Evolutionary conservation across 305 asterid genomes (phyloP).

Genomic region (Nicotiana rustica): DNA sequence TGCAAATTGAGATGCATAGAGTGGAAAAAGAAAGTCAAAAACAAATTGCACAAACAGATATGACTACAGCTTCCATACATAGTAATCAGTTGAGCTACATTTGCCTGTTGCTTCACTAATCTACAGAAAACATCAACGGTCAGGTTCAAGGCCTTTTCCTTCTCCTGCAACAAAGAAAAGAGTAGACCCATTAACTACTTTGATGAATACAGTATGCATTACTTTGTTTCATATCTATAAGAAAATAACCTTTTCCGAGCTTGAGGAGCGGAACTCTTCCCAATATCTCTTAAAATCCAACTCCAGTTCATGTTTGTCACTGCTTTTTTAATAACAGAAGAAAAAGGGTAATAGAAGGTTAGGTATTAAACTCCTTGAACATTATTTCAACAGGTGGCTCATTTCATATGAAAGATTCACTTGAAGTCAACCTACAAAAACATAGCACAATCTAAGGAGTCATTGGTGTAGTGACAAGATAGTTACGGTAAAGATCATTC

Average conservation of each 20-base stretch:
- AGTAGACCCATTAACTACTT: conserved; percentile 39
- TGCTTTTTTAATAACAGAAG: conserved; percentile 45
- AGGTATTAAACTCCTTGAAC: conserved; percentile 31
- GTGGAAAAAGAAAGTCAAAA: conserved; percentile 12
- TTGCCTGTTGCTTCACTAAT: conserved; percentile 85
- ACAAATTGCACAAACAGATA: conserved; percentile 22
- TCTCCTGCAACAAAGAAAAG: conserved; percentile 74
- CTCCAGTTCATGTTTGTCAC: conserved; percentile 83
- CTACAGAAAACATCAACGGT: conserved; percentile 94
- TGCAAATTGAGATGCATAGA: conserved; percentile 16
- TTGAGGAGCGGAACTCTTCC: conserved; percentile 90
- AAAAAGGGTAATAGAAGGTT: conserved; percentile 17
- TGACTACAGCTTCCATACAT: conserved; percentile 58
- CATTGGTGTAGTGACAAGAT: neutral
- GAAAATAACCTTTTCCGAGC: conserved; percentile 72
- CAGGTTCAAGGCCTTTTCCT: conserved; percentile 95
- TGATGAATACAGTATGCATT: neutral
- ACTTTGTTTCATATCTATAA: neutral
- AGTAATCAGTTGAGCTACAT: conserved; percentile 87
- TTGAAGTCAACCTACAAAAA: neutral
- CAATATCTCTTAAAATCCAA: conserved; percentile 85
- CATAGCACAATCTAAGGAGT: conserved; percentile 20
- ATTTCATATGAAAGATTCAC: conserved; percentile 11
- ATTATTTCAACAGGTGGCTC: neutral
- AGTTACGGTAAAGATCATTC: neutral